Base-by-base conservation (phyloP, 306 rosid species). In the Malus asiatica region DNA sequence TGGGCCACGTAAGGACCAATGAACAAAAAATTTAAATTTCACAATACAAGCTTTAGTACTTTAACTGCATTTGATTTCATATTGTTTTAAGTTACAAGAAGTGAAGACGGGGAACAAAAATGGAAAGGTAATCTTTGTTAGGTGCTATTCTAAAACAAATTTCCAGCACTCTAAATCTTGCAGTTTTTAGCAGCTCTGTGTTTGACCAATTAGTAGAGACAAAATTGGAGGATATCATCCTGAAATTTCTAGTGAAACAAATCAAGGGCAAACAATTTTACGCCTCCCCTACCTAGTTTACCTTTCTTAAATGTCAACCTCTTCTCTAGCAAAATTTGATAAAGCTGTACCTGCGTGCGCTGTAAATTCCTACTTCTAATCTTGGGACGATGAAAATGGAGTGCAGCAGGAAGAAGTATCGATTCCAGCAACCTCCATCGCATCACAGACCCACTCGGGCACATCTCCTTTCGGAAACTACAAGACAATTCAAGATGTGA, bases 351-450 rank as follows among this genome's bases (percentile, higher is more conserved):
- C 85, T 75, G 33, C 51, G 46, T 27, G 38, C 4, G n/a, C 25
- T 29, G 70, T 68, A 42, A 69, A 64, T 63, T 44, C 40, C 11
- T 85, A 59, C 14, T 60, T 70, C 46, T 62, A 66, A 58, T 82
- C 83, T 80, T 79, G 64, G 77, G 82, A 3, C 27, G 70, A 58
- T 22, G 57, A 53, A 42, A 78, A 74, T 25, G 88, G 80, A 78
- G 90, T 79, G 73, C 96, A 92, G 76, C 96, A 95, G 66, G 93
- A 86, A 71, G 99, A 89, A 76, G 92, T 90, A 75, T 96, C 89
- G 27, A 96, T 86, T 79, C 97, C 99, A 32, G 97, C 98, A 76
- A 92, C 97, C 83, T 95, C 97, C 97, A 95, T 95, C 61, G 97
- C 98, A 79, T 92, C 77, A 86, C 93, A 86, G 67, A 95, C 98